Evolutionary conservation across 768 basidiomycete genomes (phyloP).

Genomic region (Trametes coccinea): DNA sequence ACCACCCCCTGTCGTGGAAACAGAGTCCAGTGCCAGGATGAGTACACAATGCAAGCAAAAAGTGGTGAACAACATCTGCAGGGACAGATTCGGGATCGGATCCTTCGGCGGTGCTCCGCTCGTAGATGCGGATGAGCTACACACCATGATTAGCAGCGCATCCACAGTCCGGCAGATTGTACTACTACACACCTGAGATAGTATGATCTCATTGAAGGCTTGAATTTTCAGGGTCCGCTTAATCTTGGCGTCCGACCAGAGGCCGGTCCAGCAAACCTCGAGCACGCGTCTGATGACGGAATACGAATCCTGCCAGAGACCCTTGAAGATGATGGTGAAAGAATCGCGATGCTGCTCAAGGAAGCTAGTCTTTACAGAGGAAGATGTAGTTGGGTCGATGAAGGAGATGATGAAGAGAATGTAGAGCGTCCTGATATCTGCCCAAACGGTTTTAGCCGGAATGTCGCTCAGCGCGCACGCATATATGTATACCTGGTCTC

Average conservation of each 20-base stretch:
- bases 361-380: constrained; percentile 60
- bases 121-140: constrained; percentile 76
- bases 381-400: constrained; percentile 47
- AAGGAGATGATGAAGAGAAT: constrained; percentile 75
- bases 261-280: constrained; percentile 72
- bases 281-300: constrained; percentile 60
- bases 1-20: constrained; percentile 91
- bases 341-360: constrained; percentile 69
- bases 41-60: constrained; percentile 81
- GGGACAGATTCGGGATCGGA: constrained; percentile 55
- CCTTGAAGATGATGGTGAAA: constrained; percentile 73
- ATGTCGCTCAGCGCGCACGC: not conserved
- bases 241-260: constrained; percentile 75
- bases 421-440: constrained; percentile 81
- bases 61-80: constrained; percentile 84
- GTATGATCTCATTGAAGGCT: constrained; percentile 65
- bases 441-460: not conserved
- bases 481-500: constrained; percentile 54
- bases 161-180: not conserved
- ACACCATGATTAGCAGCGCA: not conserved
- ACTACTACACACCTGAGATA: constrained; percentile 54
- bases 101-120: constrained; percentile 52
- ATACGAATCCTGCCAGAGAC: constrained; percentile 66
- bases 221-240: constrained; percentile 70
- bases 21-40: constrained; percentile 83